Percentiles rank a stretch among this genome's conserved stretches.
These are phyloP conservation scores for Wickerhamiella australiensis DNA, from an alignment of 805 yeast species.

Conservation along the genomic window DNA sequence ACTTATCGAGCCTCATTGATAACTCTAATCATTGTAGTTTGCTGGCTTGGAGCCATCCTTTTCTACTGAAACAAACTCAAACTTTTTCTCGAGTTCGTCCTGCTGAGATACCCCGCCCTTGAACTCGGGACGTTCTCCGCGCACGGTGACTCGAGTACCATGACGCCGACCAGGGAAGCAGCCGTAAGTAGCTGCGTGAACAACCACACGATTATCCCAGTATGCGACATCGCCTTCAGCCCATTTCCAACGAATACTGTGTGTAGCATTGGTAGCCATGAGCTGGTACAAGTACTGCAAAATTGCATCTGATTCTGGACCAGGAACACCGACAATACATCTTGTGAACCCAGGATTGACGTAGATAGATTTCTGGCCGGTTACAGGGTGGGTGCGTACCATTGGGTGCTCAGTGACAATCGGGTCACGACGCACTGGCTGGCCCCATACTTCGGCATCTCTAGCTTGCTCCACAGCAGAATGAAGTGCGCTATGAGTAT, in stretches of 20 bases:
- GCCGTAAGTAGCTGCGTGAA: conserved; percentile 42
- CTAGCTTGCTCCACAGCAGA: conserved; percentile 35
- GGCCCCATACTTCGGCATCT: conserved; percentile 35
- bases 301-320: conserved; percentile 54
- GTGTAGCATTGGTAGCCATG: conserved; percentile 23
- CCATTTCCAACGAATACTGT: conserved; percentile 43
- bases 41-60: conserved; percentile 11
- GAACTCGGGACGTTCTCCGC: conserved; percentile 44
- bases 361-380: conserved; percentile 48
- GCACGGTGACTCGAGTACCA: conserved; percentile 42
- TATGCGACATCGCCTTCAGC: conserved; percentile 35
- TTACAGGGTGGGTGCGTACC: conserved; percentile 52
- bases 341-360: conserved; percentile 50
- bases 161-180: conserved; percentile 28
- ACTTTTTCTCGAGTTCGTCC: conserved; percentile 7
- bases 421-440: conserved; percentile 35
- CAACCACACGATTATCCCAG: conserved; percentile 45
- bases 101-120: conserved; percentile 26
- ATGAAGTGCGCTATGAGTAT: conserved; percentile 53
- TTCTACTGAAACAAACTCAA: conserved; percentile 1
- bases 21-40: conserved; percentile 9
- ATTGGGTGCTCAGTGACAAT: conserved; percentile 48
- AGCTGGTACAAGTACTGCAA: conserved; percentile 41
- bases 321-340: conserved; percentile 57
- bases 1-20: too few relatives aligned